Percentiles rank a stretch among this genome's conserved stretches.
These are phyloP conservation scores for Alternaria sp. DNA, from an alignment of 2,329 filamentous ascomycete species.

Conservation along the genomic window DNA sequence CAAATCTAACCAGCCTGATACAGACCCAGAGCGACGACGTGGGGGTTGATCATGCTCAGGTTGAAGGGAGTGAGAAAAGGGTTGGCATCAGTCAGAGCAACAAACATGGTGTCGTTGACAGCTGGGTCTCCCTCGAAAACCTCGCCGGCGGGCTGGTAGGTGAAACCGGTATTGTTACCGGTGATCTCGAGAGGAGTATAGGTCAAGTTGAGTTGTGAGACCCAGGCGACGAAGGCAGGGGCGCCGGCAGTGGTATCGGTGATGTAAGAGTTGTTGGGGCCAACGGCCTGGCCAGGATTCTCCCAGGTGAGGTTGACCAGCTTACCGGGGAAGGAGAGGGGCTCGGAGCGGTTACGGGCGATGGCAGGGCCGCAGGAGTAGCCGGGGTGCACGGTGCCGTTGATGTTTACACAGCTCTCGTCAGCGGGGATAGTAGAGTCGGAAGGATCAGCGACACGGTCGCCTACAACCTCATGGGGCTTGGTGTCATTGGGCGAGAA, in stretches of 20 bases:
- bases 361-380: conserved; percentile 71
- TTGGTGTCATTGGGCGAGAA: conserved; percentile 69
- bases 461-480: conserved; percentile 70
- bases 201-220: conserved; percentile 70
- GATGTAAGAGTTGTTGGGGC: conserved; percentile 84
- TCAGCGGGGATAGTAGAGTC: conserved; percentile 57
- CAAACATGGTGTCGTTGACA: conserved; percentile 80
- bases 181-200: conserved; percentile 70
- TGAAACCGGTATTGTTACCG: conserved; percentile 67
- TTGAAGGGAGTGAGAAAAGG: conserved; percentile 79
- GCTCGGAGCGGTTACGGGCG: conserved; percentile 71
- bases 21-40: conserved; percentile 76
- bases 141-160: conserved; percentile 74
- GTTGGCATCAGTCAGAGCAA: conserved; percentile 76
- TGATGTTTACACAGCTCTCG: conserved; percentile 67
- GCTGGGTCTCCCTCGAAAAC: conserved; percentile 73
- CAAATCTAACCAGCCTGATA: conserved; percentile 75
- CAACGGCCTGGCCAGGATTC: conserved; percentile 69
- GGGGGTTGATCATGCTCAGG: conserved; percentile 74
- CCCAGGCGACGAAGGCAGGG: conserved; percentile 77
- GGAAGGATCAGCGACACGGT: conserved; percentile 64
- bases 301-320: conserved; percentile 78
- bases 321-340: conserved; percentile 77
- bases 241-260: conserved; percentile 66
- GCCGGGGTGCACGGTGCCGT: conserved; percentile 61